Evolutionary conservation across 2,329 filamentous ascomycete genomes (phyloP), one percentile per base, ranked within the genome.

Genomic region (Diaporthe citrichinensis): DNA sequence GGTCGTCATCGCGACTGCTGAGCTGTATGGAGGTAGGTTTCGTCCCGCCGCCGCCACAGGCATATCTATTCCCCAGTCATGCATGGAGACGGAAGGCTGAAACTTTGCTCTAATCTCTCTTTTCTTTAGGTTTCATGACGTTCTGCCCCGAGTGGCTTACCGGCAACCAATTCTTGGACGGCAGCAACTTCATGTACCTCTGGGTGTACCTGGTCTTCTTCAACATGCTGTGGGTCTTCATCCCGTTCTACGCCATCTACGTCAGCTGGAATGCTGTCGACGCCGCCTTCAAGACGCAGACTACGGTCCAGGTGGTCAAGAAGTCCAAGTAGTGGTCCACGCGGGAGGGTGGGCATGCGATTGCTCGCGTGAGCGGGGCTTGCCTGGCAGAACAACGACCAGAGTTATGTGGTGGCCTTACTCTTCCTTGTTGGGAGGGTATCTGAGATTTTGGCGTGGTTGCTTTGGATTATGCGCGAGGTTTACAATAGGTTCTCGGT

Each of bases 171-270:
- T 92, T 92, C 80, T 88, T 94, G 76, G 90, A 93, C 81, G 87
- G 87, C 25, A 91, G 88, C 84, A 93, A 93, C 83, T 92, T 90
- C 79, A 92, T 94, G 90, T 92, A 92, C 79, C 84, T 89, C 77
- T 93, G 91, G 91, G 85, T 93, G 20, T 93, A 93, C 78, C 84
- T 94, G 23, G 86, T 92, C 78, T 93, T 93, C 83, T 93, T 94
- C 86, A 94, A 94, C 83, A 88, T 87, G 79, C 84, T 93, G 5
- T 94, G 92, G 92, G 91, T 94, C 5, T 88, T 89, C 77, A 87
- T 93, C 77, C 92, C 92, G 0, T 74, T 90, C 2, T 93, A 91
- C 81, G 86, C 88, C 28, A 85, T 92, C 73, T 92, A 86, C 78
- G 87, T 76, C 57, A 77, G 76, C 74, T 76, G 74, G 76, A 55